A percentile compares a stretch with the other conserved stretches of the same genome.
phyloP scores from a whole-genome alignment of 495 filamentous ascomycete genomes.

The Hyaloscypha finlandica region DNA sequence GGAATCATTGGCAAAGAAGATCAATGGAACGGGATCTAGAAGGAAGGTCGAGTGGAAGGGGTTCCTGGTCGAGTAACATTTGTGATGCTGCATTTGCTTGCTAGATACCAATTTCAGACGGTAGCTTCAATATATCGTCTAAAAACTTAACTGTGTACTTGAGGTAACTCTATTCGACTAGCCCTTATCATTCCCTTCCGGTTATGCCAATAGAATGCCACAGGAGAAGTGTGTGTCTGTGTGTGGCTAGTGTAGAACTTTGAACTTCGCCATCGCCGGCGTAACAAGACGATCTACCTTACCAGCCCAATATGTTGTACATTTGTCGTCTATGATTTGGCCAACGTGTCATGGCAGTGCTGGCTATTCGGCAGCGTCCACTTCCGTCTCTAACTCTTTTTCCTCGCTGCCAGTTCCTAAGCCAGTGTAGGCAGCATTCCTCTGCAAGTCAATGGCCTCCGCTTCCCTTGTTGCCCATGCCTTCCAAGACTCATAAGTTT shows the following conservation, averaged over 20 bases:
- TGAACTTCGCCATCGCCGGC: no score
- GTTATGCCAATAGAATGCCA: no score
- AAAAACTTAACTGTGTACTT: no score
- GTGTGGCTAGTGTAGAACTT: no score
- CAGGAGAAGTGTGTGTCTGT: no score
- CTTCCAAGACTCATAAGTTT: slow-evolving; percentile 78
- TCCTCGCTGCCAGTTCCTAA: slow-evolving; percentile 38
- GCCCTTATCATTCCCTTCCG: no score
- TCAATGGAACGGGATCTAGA: slow-evolving; percentile 46
- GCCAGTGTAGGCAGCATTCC: slow-evolving; percentile 51
- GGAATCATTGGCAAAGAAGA: slow-evolving; percentile 52
- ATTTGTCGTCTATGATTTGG: neutral
- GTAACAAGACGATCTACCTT: neutral
- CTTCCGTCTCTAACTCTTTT: neutral
- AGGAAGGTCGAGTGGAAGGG: slow-evolving; percentile 46
- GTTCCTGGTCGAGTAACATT: slow-evolving; percentile 44
- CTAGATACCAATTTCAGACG: no score
- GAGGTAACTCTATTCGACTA: no score
- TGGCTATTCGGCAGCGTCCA: neutral
- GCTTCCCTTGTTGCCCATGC: slow-evolving; percentile 67
- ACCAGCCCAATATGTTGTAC: neutral
- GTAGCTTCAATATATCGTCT: neutral
- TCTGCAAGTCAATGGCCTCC: slow-evolving; percentile 43
- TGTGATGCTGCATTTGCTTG: neutral
- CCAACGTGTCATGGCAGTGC: neutral